phyloP scores from a whole-genome alignment of 2,329 filamentous ascomycete genomes.

The Fusarium sp. region DNA sequence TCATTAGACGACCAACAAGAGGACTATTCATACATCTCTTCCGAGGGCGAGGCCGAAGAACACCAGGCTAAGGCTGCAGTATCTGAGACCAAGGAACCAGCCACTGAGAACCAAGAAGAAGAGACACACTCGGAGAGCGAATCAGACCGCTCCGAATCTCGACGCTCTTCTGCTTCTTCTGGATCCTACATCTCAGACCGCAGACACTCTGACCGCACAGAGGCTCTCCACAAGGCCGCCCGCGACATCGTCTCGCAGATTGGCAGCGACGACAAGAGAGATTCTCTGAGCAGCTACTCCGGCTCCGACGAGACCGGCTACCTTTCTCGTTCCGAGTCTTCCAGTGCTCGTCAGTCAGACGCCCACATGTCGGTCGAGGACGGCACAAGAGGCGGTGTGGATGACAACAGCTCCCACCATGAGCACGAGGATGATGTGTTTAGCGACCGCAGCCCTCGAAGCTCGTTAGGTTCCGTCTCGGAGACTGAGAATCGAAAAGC shows the following conservation, averaged over 20 bases:
- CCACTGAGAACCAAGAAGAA: slow-evolving; percentile 8
- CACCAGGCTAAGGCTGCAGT: slow-evolving; percentile 14
- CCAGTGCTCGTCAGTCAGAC: slow-evolving; percentile 41
- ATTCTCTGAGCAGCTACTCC: slow-evolving; percentile 40
- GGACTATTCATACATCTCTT: slow-evolving; percentile 12
- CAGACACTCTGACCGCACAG: slow-evolving; percentile 58
- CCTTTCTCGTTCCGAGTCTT: slow-evolving; percentile 41
- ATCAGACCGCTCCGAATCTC: slow-evolving; percentile 33
- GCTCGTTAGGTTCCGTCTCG: slow-evolving; percentile 65
- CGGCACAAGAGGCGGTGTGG: slow-evolving; percentile 31
- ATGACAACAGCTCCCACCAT: slow-evolving; percentile 62
- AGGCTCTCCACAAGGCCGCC: slow-evolving; percentile 64
- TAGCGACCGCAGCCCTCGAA: slow-evolving; percentile 67
- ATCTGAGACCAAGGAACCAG: slow-evolving; percentile 17
- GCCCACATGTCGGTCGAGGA: slow-evolving; percentile 39
- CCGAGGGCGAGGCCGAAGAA: slow-evolving; percentile 16
- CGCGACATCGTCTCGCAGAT: slow-evolving; percentile 62
- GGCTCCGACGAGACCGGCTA: slow-evolving; percentile 40
- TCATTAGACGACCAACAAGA: slow-evolving; percentile 18
- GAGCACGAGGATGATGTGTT: slow-evolving; percentile 69
- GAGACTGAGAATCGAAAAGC: slow-evolving; percentile 50
- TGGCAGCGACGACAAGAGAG: slow-evolving; percentile 49
- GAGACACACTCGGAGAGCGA: slow-evolving; percentile 30
- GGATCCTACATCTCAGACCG: slow-evolving; percentile 43
- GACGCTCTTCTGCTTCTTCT: slow-evolving; percentile 41